phyloP scores from a whole-genome alignment of 2,329 filamentous ascomycete genomes.

The Penicillium olsonii region DNA sequence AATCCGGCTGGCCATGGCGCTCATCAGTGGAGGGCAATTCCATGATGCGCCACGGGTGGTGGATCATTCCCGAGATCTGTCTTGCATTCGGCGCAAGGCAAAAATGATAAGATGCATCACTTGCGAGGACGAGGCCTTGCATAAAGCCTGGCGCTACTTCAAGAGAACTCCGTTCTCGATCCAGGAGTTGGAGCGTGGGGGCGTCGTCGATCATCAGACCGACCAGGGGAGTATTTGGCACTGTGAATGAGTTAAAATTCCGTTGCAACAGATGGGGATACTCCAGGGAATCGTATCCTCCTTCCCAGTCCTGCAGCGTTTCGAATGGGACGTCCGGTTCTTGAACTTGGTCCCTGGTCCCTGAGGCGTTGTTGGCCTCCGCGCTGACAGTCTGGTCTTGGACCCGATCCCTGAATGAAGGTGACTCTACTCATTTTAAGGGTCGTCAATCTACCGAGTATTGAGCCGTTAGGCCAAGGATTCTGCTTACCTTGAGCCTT shows the following conservation, averaged over 20 bases:
- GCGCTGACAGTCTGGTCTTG: not conserved
- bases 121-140: not conserved
- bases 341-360: not conserved
- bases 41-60: constrained; percentile 7
- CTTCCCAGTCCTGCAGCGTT: not conserved
- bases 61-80: constrained; percentile 2
- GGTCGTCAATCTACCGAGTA: not conserved
- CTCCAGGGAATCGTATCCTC: not conserved
- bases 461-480: not conserved
- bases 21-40: constrained; percentile 6
- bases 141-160: not conserved
- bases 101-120: not conserved
- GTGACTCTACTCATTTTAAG: not conserved
- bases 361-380: not conserved
- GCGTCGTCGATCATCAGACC: constrained; percentile 5
- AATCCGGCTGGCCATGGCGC: not conserved
- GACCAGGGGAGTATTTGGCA: not conserved
- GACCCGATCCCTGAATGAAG: not conserved
- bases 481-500: constrained; percentile 3
- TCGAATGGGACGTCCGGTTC: not conserved
- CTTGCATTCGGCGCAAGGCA: constrained; percentile 4
- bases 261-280: not conserved
- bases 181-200: not conserved
- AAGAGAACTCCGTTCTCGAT: not conserved
- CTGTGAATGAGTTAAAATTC: not conserved